Evolutionary conservation across 371 early-diverging fungal genomes (phyloP).

Genomic region (Rhizopus stolonifer): DNA sequence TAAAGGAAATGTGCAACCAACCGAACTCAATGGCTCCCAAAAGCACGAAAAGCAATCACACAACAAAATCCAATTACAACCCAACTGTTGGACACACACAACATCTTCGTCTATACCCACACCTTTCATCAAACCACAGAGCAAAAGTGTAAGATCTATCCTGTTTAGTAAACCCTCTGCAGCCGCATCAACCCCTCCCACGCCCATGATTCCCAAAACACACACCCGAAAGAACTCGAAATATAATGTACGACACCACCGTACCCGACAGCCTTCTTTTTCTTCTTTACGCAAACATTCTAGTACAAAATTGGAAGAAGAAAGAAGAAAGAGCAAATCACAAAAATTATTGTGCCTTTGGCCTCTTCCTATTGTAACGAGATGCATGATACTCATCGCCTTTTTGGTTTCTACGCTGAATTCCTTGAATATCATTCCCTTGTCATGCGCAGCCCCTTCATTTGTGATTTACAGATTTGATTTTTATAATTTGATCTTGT

Average conservation of each 20-base stretch:
- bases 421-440: constrained; percentile 19
- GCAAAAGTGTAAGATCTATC: not conserved
- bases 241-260: constrained; percentile 26
- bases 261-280: constrained; percentile 15
- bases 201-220: constrained; percentile 14
- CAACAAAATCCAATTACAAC: not conserved
- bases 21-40: not conserved
- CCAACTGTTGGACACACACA: too few species aligned
- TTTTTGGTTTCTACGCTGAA: constrained; percentile 36
- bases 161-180: not conserved
- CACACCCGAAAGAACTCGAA: constrained; percentile 31
- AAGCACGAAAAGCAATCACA: constrained; percentile 10
- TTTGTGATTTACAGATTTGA: constrained; percentile 46
- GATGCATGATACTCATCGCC: constrained; percentile 44
- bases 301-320: not conserved
- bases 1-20: not conserved
- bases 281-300: constrained; percentile 1
- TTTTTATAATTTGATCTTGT: constrained; percentile 34
- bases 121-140: not conserved
- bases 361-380: constrained; percentile 52
- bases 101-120: constrained; percentile 3
- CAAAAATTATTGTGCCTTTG: constrained; percentile 48
- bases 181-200: not conserved
- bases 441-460: constrained; percentile 49
- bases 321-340: constrained; percentile 29